Percentiles rank a stretch among this genome's conserved stretches.
Evolutionary conservation across 129 eudicot genomes (phyloP).

Genomic region (Pseudognaphalium luteoalbum): DNA sequence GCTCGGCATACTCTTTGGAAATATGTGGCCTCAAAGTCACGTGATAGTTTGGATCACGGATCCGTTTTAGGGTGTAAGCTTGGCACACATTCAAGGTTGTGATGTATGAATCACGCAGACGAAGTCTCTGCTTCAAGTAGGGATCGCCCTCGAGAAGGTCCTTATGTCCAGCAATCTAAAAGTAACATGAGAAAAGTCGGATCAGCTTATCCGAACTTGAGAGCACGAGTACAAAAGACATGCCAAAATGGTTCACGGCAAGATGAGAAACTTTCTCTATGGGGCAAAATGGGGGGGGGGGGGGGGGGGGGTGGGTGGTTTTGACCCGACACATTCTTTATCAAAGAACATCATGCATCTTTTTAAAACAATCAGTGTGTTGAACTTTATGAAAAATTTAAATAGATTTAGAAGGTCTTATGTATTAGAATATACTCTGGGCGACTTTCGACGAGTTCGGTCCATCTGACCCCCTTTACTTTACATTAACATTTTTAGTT

Average conservation of each 20-base stretch:
- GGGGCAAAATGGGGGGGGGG: neutral
- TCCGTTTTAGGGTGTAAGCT: slow-evolving; percentile 79
- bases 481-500: neutral
- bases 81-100: slow-evolving; percentile 86
- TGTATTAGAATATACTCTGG: neutral
- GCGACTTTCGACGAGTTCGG: neutral
- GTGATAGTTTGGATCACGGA: slow-evolving; percentile 80
- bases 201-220: neutral
- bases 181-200: neutral
- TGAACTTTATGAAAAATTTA: neutral
- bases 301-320: too few relatives aligned
- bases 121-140: slow-evolving; percentile 80
- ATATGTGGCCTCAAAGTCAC: slow-evolving; percentile 80
- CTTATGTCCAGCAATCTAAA: slow-evolving; percentile 90
- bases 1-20: slow-evolving; percentile 70
- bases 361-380: too few relatives aligned
- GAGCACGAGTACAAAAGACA: neutral
- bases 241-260: neutral
- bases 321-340: neutral
- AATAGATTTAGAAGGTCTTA: neutral
- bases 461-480: neutral
- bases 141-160: slow-evolving; percentile 93
- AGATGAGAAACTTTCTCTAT: neutral
- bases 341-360: neutral
- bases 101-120: slow-evolving; percentile 86